Evolutionary conservation across 805 yeast species (phyloP).

Genomic region (Myxozyma melibiosi): DNA sequence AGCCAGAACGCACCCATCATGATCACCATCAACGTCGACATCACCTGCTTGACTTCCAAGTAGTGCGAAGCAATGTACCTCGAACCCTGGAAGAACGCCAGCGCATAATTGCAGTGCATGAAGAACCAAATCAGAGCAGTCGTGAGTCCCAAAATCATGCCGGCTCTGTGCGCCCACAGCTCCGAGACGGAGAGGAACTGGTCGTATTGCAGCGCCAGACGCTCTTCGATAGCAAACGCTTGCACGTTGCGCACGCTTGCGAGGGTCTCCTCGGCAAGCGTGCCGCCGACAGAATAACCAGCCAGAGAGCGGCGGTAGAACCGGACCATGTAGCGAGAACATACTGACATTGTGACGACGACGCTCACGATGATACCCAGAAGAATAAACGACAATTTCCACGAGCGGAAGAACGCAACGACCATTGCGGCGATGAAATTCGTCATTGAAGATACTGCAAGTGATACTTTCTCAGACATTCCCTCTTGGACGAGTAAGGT

Average conservation of each 20-base stretch:
- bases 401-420: slow-evolving; percentile 44
- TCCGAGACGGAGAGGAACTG: slow-evolving; percentile 36
- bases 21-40: slow-evolving; percentile 38
- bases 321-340: slow-evolving; percentile 38
- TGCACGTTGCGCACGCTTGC: slow-evolving; percentile 46
- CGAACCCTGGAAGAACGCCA: slow-evolving; percentile 47
- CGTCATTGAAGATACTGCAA: slow-evolving; percentile 43
- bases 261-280: slow-evolving; percentile 47
- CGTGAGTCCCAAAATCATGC: slow-evolving; percentile 38
- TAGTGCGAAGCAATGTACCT: slow-evolving; percentile 34
- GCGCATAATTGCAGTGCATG: slow-evolving; percentile 44
- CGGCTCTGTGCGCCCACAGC: slow-evolving; percentile 32
- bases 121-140: slow-evolving; percentile 44
- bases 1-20: slow-evolving; percentile 44
- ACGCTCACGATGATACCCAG: slow-evolving; percentile 41
- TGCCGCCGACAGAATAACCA: slow-evolving; percentile 31
- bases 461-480: slow-evolving; percentile 46
- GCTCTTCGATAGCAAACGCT: slow-evolving; percentile 47
- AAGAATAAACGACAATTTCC: slow-evolving; percentile 45
- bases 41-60: slow-evolving; percentile 25
- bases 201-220: slow-evolving; percentile 42
- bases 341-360: slow-evolving; percentile 37
- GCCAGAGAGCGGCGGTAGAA: slow-evolving; percentile 13
- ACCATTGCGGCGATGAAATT: slow-evolving; percentile 45
- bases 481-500: slow-evolving; percentile 48